Evolutionary conservation across 331 rosid species (phyloP).

Genomic region (Arachis monticola): DNA sequence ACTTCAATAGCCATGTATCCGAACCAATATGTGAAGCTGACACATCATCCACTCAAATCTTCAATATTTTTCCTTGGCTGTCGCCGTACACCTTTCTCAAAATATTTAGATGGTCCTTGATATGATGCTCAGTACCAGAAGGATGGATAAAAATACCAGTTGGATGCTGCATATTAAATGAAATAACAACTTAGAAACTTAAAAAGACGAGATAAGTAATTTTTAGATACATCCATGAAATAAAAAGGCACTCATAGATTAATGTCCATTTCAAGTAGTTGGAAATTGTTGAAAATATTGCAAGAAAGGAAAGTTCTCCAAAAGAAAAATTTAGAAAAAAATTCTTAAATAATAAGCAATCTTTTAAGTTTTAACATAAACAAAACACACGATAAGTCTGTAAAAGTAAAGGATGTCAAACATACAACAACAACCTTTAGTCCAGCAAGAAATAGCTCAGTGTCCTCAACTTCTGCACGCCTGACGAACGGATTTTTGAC

Average conservation of each 20-base stretch:
- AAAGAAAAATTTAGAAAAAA: neutral
- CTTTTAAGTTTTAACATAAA: neutral
- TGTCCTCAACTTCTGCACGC: constrained; percentile 78
- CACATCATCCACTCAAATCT: constrained; percentile 77
- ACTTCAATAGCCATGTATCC: constrained; percentile 74
- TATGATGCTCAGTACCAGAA: constrained; percentile 60
- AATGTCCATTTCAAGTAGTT: constrained; percentile 33
- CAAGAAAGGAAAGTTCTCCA: neutral
- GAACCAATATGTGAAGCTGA: constrained; percentile 56
- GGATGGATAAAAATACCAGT: constrained; percentile 68
- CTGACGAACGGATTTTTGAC: no score
- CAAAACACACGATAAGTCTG: neutral
- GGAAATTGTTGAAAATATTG: constrained; percentile 3
- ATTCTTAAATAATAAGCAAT: constrained; percentile 9
- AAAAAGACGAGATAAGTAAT: neutral
- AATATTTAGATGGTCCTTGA: constrained; percentile 44
- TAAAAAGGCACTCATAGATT: neutral
- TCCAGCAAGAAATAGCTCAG: constrained; percentile 55
- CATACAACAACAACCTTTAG: constrained; percentile 60
- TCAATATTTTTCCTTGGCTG: constrained; percentile 67
- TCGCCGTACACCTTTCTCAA: constrained; percentile 66
- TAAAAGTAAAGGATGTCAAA: constrained; percentile 36
- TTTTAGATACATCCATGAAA: constrained; percentile 1
- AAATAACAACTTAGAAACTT: constrained; percentile 36
- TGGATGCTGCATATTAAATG: constrained; percentile 50